These are phyloP conservation scores for Naegleria gruberi DNA, from an alignment of 208 protist species.

Conservation along the genomic window DNA sequence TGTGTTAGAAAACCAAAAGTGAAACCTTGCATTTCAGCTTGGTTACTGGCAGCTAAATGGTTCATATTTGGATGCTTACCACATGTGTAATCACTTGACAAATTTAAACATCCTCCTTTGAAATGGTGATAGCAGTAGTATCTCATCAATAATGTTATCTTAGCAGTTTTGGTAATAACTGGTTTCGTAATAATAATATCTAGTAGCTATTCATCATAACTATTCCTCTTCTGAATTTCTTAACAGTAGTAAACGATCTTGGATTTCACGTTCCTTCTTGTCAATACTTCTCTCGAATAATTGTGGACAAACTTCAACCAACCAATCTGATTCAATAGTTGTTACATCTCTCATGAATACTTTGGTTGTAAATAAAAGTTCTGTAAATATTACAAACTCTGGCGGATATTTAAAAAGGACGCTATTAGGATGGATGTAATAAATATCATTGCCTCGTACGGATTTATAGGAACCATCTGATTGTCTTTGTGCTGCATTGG, in stretches of 20 bases:
- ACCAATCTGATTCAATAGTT: constrained; percentile 92
- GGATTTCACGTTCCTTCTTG: neutral
- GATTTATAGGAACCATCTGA: neutral
- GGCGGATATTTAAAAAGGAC: constrained; percentile 48
- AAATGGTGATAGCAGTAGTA: too few relatives aligned
- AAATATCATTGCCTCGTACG: neutral
- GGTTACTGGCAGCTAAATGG: too few relatives aligned
- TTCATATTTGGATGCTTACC: too few relatives aligned
- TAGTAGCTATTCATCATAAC: too few relatives aligned
- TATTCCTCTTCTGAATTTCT: too few relatives aligned
- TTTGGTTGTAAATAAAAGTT: constrained; percentile 88
- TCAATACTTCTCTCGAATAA: constrained; percentile 44
- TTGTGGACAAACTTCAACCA: constrained; percentile 64
- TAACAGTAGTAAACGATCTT: neutral
- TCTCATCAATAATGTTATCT: too few relatives aligned
- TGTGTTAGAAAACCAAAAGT: too few relatives aligned
- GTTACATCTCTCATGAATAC: constrained; percentile 94
- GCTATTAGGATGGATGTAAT: neutral
- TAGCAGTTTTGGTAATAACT: too few relatives aligned
- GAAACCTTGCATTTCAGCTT: too few relatives aligned
- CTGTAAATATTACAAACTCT: constrained; percentile 96
- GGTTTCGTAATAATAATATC: too few relatives aligned
- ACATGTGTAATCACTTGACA: too few relatives aligned
- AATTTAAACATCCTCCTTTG: too few relatives aligned
- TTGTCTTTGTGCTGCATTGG: neutral